Base-by-base conservation (phyloP, 768 basidiomycete species). In the Lactifluus rugatus region DNA sequence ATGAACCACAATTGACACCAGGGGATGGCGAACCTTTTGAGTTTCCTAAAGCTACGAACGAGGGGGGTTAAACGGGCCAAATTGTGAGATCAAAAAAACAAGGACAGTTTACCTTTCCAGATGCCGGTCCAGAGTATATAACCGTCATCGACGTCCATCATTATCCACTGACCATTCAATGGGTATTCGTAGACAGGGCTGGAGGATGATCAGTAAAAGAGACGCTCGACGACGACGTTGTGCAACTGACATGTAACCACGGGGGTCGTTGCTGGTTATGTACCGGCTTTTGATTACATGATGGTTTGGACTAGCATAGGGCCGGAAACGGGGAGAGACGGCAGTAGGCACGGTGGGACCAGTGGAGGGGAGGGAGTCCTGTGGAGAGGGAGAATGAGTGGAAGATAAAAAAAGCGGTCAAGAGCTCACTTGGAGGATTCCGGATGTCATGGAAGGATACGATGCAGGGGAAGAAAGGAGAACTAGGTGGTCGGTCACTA, bases 81-180 rank as follows among this genome's bases (percentile, higher is more conserved):
- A 31, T 31, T 31, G 28, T 9, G 28, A 5, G 5, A 5, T 9
- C 28, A 31, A 10, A 6, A 39, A 23, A 26, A 25, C 37, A 17
- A n/a, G 47, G 32, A 31, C 8, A 0, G 60, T 74, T 60, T 58
- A 89, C 89, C 90, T 78, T 93, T 93, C 91, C 91, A 93, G 53
- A 93, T 93, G 10, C 89, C 88, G 1, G 92, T 93, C 90, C 91
- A 93, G 17, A 92, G 75, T 57, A 93, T 85, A 69, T 90, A 93
- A 3, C 91, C 91, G 68, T 92, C 90, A 69, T 93, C 91, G 67
- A 89, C 87, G 73, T 93, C 91, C 81, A 93, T 90, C 91, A 93
- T 93, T 66, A 93, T 89, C 87, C 89, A 91, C 67, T 93, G 89
- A 21, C 85, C 87, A 62, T 90, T 89, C 56, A 93, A 76, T 1